Base-by-base conservation (phyloP, 192 early-diverging fungal species). In the Funneliformis geosporum region DNA sequence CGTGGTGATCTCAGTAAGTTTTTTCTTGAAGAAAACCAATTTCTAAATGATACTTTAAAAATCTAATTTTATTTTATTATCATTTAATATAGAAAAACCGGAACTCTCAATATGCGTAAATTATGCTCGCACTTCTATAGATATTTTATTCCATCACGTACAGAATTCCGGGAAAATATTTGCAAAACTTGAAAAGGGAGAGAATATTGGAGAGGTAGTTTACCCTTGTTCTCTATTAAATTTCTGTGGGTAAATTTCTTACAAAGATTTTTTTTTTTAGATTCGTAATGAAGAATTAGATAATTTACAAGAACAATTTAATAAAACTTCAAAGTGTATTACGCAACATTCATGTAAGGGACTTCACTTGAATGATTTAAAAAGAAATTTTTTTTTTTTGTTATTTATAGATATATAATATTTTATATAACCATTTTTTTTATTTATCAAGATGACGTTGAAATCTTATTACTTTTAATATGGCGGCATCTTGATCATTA, bases 401-500 rank as follows among this genome's bases (percentile, higher is more conserved):
- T 27, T 2, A 46, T 2, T n/a, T 2, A 18, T 9, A 28, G 25
- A 60, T 43, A 61, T 21, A 10, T 33, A 27, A 25, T 16, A 47
- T 43, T 47, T 16, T 5, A 18, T 21, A 42, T 64, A 46, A 33
- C 39, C 10, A 18, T 60, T 38, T 25, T 39, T 60, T 12, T 14
- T 28, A 16, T 2, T n/a, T 42, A 42, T 38, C 4, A 88, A 80
- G 87, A 86, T 68, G 67, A 85, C n/a, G 74, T 90, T 10, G 88
- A 91, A 80, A 86, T 88, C 72, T 84, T 89, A 0, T 80, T 93
- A 44, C 87, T 92, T 46, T 82, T 94, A 80, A 76, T 93, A 72
- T 94, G 93, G 93, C 86, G 92, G 5, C 93, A 94, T 78, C 81
- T 94, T 73, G 86, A 90, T 47, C 90, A 87, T 75, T 93, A 88